Evolutionary conservation across 2,329 filamentous ascomycete genomes (phyloP).

Genomic region (Paramyrothecium sp.): DNA sequence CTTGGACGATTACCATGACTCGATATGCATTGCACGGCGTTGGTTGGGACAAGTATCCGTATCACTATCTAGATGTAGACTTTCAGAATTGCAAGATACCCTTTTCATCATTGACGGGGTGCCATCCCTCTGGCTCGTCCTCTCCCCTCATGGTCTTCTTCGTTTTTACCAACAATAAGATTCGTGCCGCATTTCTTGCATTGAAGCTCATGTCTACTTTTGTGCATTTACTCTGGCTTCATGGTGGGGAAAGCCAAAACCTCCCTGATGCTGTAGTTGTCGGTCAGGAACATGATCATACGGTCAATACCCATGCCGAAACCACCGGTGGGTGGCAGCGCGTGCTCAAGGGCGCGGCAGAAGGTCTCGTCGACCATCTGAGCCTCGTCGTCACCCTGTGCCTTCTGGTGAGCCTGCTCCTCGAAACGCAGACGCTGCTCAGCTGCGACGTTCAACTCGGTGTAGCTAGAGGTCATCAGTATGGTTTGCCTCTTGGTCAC

Average conservation of each 20-base stretch:
- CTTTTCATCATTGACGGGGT: not conserved
- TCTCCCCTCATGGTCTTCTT: not conserved
- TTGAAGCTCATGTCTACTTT: not conserved
- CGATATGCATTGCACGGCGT: constrained; percentile 16
- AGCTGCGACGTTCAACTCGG: constrained; percentile 89
- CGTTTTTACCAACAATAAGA: not conserved
- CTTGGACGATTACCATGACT: not conserved
- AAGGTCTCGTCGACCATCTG: constrained; percentile 97
- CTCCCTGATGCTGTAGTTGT: constrained; percentile 93
- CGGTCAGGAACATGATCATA: constrained; percentile 91
- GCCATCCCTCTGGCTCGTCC: not conserved
- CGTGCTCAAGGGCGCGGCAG: constrained; percentile 84
- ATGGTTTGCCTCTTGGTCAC: not conserved
- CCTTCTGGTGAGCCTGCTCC: constrained; percentile 95
- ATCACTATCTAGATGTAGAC: constrained; percentile 2
- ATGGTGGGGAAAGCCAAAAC: constrained; percentile 97
- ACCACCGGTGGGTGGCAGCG: constrained; percentile 88
- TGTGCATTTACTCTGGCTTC: constrained; percentile 51
- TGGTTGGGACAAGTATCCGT: constrained; percentile 3
- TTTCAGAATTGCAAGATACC: constrained; percentile 1
- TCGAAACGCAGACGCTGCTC: constrained; percentile 84
- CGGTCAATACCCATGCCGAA: constrained; percentile 97
- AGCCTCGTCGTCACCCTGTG: constrained; percentile 93
- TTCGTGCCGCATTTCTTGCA: no score
- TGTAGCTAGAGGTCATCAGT: constrained; percentile 55